phyloP scores from a whole-genome alignment of 2,329 filamentous ascomycete species.

The Fusarium solani-melongenae region DNA sequence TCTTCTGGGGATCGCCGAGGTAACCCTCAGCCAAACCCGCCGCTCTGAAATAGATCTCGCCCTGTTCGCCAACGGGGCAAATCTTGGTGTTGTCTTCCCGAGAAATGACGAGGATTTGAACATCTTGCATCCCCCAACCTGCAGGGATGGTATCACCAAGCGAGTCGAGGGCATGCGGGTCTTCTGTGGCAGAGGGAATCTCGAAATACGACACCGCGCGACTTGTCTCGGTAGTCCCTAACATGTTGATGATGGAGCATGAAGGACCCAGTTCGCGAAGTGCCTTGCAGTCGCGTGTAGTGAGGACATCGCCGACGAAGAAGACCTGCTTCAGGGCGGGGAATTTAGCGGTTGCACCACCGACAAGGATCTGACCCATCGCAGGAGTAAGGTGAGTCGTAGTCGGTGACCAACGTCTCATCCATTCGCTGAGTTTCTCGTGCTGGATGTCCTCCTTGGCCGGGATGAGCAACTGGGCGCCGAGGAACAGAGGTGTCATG shows the following conservation, averaged over 20 bases:
- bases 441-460: slow-evolving; percentile 86
- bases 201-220: slow-evolving; percentile 82
- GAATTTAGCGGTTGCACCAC: slow-evolving; percentile 81
- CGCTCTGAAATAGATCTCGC: slow-evolving; percentile 85
- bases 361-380: slow-evolving; percentile 92
- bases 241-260: slow-evolving; percentile 6
- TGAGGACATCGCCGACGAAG: slow-evolving; percentile 92
- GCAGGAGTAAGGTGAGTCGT: slow-evolving; percentile 90
- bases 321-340: slow-evolving; percentile 72
- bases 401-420: slow-evolving; percentile 73
- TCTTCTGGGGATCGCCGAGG: slow-evolving; percentile 68
- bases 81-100: slow-evolving; percentile 73
- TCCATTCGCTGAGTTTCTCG: slow-evolving; percentile 89
- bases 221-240: slow-evolving; percentile 12
- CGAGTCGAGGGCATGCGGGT: slow-evolving; percentile 61
- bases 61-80: slow-evolving; percentile 84
- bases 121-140: slow-evolving; percentile 86
- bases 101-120: slow-evolving; percentile 86
- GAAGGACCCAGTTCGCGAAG: slow-evolving; percentile 74
- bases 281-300: slow-evolving; percentile 81
- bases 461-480: slow-evolving; percentile 81
- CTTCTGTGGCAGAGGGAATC: slow-evolving; percentile 72
- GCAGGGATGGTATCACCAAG: slow-evolving; percentile 79
- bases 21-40: slow-evolving; percentile 89
- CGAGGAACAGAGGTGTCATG: slow-evolving; percentile 89